Evolutionary conservation across 2,329 filamentous ascomycete genomes (phyloP).

Genomic region (Westerdykella ornata): DNA sequence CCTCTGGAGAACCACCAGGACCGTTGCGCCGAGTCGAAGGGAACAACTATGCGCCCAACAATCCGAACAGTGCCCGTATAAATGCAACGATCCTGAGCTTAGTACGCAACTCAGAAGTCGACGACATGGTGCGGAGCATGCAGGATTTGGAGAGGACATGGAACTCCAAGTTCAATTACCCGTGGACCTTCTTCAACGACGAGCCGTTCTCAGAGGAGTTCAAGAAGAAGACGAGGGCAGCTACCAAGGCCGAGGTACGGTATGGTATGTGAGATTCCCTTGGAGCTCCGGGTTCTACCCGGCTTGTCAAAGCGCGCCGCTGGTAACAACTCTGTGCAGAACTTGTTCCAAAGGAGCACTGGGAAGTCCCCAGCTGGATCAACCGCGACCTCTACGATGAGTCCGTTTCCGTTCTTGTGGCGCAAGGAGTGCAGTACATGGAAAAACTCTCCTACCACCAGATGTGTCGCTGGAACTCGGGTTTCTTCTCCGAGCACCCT

Average conservation of each 20-base stretch:
- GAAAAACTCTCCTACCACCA: slow-evolving; percentile 88
- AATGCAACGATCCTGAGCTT: slow-evolving; percentile 88
- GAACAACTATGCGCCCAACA: slow-evolving; percentile 70
- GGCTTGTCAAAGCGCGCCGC: no score
- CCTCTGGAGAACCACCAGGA: slow-evolving; percentile 75
- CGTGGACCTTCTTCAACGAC: slow-evolving; percentile 99
- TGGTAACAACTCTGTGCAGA: slow-evolving; percentile 47
- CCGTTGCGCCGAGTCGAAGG: slow-evolving; percentile 61
- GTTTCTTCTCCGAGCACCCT: slow-evolving; percentile 94
- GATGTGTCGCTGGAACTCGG: slow-evolving; percentile 99
- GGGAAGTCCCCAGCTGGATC: slow-evolving; percentile 89
- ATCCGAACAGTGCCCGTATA: slow-evolving; percentile 71
- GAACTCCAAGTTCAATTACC: slow-evolving; percentile 99
- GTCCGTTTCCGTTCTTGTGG: slow-evolving; percentile 73
- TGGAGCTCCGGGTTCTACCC: not conserved
- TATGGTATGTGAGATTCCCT: slow-evolving; percentile 56
- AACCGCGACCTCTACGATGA: slow-evolving; percentile 78
- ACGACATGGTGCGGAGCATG: slow-evolving; percentile 83
- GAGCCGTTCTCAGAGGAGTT: slow-evolving; percentile 90
- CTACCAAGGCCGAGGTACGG: slow-evolving; percentile 79
- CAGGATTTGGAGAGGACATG: slow-evolving; percentile 85
- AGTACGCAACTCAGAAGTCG: slow-evolving; percentile 84
- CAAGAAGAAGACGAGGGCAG: slow-evolving; percentile 70
- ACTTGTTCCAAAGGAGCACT: slow-evolving; percentile 88
- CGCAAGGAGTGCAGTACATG: slow-evolving; percentile 85